Conservation (phyloP, 163 green algal species). For the Chlamydomonas reinhardtii region DNA sequence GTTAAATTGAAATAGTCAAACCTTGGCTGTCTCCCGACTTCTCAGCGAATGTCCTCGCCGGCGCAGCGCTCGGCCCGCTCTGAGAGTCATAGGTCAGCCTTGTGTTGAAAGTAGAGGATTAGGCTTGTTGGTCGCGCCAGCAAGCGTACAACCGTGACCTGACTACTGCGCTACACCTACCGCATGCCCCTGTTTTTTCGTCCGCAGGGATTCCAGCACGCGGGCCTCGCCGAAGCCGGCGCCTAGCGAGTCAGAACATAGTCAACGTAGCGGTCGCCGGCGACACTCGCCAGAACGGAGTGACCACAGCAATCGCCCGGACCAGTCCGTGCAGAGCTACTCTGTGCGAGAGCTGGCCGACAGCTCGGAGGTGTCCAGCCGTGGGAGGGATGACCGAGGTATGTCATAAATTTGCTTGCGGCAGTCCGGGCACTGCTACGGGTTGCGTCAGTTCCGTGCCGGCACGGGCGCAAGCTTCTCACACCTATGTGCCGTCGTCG, state of each 20-base stretch:
- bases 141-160: no score
- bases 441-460: no score
- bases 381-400: neutral
- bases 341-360: neutral
- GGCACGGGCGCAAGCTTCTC: no score
- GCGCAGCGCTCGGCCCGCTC: no score
- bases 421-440: no score
- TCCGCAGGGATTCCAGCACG: neutral
- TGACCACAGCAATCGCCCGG: slow-evolving; percentile 31
- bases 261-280: neutral
- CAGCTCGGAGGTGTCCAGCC: slow-evolving; percentile 18
- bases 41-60: no score
- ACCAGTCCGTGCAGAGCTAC: slow-evolving; percentile 22
- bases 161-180: no score
- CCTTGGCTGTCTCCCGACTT: neutral
- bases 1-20: slow-evolving; percentile 14
- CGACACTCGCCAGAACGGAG: slow-evolving; percentile 17
- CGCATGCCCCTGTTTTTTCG: no score
- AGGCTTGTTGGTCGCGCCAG: no score
- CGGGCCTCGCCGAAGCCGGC: slow-evolving; percentile 2
- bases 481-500: no score
- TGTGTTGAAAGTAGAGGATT: no score
- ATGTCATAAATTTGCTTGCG: neutral
- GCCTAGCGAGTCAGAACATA: neutral
- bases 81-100: no score